Evolutionary conservation across 2,329 filamentous ascomycete species (phyloP).

Genomic region (Phoma sp.): DNA sequence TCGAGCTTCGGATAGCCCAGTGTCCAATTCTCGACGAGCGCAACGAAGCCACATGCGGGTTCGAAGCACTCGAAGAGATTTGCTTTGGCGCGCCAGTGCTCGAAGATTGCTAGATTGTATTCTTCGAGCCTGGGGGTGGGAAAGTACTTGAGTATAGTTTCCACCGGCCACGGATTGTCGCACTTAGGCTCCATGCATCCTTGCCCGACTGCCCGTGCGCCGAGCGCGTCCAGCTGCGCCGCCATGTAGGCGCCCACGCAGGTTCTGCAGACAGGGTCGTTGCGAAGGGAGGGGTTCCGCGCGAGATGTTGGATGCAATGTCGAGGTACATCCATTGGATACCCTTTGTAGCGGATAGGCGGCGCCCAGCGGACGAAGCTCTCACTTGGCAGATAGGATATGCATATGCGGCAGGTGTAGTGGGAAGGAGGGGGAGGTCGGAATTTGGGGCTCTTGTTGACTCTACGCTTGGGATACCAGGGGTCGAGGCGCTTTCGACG

Average conservation of each 20-base stretch:
- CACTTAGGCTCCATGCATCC: slow-evolving; percentile 38
- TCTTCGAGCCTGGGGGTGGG: slow-evolving; percentile 25
- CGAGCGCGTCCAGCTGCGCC: slow-evolving; percentile 28
- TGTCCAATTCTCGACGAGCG: slow-evolving; percentile 21
- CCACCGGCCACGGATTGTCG: slow-evolving; percentile 22
- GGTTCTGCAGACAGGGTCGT: slow-evolving; percentile 35
- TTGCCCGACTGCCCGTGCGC: slow-evolving; percentile 22
- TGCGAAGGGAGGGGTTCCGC: slow-evolving; percentile 23
- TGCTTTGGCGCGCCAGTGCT: slow-evolving; percentile 25
- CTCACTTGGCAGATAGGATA: slow-evolving; percentile 20
- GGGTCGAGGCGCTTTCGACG: slow-evolving; percentile 23
- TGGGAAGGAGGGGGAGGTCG: slow-evolving; percentile 23
- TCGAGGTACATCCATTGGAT: slow-evolving; percentile 19
- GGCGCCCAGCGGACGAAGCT: slow-evolving; percentile 30
- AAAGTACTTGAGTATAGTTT: slow-evolving; percentile 28
- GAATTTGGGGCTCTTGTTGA: slow-evolving; percentile 15
- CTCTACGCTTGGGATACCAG: slow-evolving; percentile 31
- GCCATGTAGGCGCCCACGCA: slow-evolving; percentile 34
- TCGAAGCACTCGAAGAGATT: slow-evolving; percentile 25
- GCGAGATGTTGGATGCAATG: slow-evolving; percentile 32
- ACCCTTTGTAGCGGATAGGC: slow-evolving; percentile 1
- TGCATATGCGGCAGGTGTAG: slow-evolving; percentile 35
- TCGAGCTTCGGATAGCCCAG: slow-evolving; percentile 36
- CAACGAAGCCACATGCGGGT: slow-evolving; percentile 18
- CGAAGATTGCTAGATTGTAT: slow-evolving; percentile 35